These are phyloP conservation scores for Tuber melanosporum DNA, from an alignment of 495 filamentous ascomycete species.

Conservation along the genomic window DNA sequence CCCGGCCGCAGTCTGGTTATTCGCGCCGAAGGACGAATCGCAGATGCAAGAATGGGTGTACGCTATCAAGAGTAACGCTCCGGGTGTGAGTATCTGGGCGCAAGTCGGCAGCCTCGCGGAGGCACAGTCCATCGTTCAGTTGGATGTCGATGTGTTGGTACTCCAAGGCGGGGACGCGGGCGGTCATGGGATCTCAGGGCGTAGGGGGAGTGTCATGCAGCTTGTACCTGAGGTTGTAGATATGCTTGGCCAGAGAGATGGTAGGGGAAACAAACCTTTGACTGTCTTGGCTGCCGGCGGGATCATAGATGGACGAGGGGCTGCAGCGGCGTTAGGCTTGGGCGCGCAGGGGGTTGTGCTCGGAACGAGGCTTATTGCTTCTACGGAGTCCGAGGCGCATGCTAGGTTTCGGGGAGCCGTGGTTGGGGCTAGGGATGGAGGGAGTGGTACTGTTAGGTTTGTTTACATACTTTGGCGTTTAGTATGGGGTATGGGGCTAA, in stretches of 20 bases:
- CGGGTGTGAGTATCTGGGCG: constrained; percentile 55
- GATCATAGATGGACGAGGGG: constrained; percentile 60
- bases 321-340: constrained; percentile 57
- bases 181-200: constrained; percentile 57
- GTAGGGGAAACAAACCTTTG: constrained; percentile 44
- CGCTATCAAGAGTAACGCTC: constrained; percentile 43
- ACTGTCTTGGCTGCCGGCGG: constrained; percentile 67
- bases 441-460: constrained; percentile 53
- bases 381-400: constrained; percentile 56
- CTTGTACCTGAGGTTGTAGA: constrained; percentile 58
- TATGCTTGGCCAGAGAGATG: constrained; percentile 44
- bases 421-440: constrained; percentile 57
- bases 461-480: neutral
- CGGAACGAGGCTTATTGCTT: constrained; percentile 64
- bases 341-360: constrained; percentile 63
- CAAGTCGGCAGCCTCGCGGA: constrained; percentile 59
- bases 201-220: constrained; percentile 53
- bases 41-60: constrained; percentile 55
- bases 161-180: constrained; percentile 68
- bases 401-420: constrained; percentile 58
- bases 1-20: constrained; percentile 67
- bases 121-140: constrained; percentile 46
- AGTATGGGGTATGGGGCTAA: neutral
- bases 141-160: constrained; percentile 59
- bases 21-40: constrained; percentile 50